A percentile compares a stretch with the other conserved stretches of the same genome.
phyloP scores from a whole-genome alignment of 1,139 yeast genomes.

The Yamadazyma blattariae region DNA sequence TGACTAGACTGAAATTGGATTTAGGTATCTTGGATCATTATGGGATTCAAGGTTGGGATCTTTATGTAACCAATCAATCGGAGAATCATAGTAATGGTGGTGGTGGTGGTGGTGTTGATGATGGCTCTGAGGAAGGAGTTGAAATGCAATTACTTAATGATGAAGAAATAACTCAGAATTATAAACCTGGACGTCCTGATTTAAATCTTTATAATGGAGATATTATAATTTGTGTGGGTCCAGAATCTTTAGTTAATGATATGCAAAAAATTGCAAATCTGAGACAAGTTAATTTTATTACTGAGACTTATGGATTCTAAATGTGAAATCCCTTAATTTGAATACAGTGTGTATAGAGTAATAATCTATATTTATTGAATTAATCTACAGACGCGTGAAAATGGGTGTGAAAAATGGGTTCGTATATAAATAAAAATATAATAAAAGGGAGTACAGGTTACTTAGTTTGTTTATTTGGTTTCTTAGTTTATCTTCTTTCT shows the following conservation, averaged over 20 bases:
- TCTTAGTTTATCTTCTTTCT: not conserved
- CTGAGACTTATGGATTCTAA: constrained; percentile 8
- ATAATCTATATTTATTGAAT: no score
- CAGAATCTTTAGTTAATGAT: constrained; percentile 43
- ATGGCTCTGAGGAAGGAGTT: constrained; percentile 11
- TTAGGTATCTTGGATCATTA: constrained; percentile 19
- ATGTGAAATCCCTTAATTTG: not conserved
- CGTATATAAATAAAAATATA: no score
- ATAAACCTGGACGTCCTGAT: constrained; percentile 39
- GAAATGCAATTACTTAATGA: constrained; percentile 13
- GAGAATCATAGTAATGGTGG: no score
- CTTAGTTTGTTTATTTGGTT: no score
- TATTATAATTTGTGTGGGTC: constrained; percentile 73
- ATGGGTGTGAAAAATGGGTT: no score
- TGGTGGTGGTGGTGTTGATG: not conserved
- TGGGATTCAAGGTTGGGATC: constrained; percentile 15
- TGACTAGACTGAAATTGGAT: constrained; percentile 45
- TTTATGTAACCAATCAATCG: constrained; percentile 12
- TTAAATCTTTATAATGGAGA: constrained; percentile 26
- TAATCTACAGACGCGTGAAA: no score
- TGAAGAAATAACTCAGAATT: constrained; percentile 3
- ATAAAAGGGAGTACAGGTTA: no score
- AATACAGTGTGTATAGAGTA: no score
- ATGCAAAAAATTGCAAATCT: constrained; percentile 42
- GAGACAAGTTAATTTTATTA: constrained; percentile 20